Evolutionary conservation across 441 rosid genomes (phyloP).

Genomic region (Euphorbia corollata): DNA sequence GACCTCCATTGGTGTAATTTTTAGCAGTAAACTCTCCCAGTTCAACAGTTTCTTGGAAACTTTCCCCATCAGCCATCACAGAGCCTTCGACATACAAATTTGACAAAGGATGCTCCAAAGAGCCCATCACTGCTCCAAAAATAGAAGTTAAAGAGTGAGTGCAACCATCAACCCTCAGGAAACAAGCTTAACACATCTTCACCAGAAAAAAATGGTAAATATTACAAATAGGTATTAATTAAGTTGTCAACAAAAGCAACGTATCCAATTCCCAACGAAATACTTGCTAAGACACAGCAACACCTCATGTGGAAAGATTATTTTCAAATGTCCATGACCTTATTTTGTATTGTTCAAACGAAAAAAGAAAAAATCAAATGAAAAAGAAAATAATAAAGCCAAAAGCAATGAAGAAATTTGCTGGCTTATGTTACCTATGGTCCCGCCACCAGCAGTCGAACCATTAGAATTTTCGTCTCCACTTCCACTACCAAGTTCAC

Average conservation of each 20-base stretch:
- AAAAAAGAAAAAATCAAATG: not conserved
- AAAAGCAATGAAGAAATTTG: not conserved
- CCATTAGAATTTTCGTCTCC: constrained; percentile 58
- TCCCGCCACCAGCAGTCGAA: constrained; percentile 92
- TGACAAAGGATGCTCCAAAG: constrained; percentile 86
- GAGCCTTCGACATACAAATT: constrained; percentile 72
- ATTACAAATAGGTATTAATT: not conserved
- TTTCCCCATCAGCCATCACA: constrained; percentile 82
- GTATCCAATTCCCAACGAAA: not conserved
- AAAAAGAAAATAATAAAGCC: not conserved
- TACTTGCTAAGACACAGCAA: not conserved
- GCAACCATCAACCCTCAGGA: constrained; percentile 16
- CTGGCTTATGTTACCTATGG: constrained; percentile 54
- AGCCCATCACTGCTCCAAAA: constrained; percentile 83
- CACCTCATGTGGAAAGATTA: not conserved
- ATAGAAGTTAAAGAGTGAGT: constrained; percentile 23
- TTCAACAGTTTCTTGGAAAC: constrained; percentile 33
- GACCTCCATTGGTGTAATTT: constrained; percentile 39
- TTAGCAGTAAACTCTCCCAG: constrained; percentile 20
- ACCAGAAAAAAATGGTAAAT: constrained; percentile 6
- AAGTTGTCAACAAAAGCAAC: not conserved
- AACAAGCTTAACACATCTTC: constrained; percentile 10
- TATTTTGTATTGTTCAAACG: not conserved
- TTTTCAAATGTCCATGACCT: not conserved
- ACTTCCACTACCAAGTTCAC: constrained; percentile 99